Percentiles rank a stretch among this genome's conserved stretches.
Conservation (phyloP, 2,329 filamentous ascomycete genomes). For the Monosporascus ibericus region DNA sequence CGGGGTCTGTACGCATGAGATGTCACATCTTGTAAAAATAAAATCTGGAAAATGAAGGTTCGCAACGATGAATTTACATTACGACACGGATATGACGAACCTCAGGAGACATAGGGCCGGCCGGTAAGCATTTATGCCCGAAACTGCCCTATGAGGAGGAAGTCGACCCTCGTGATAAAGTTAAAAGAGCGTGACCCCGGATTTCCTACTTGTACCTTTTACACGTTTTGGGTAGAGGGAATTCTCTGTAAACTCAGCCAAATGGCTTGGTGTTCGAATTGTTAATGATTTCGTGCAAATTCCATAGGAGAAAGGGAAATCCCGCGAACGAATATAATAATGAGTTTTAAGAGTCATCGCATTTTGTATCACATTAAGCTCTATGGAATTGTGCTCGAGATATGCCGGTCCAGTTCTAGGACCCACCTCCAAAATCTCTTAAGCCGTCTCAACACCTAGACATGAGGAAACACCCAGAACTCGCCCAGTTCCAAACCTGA, state of each 20-base stretch:
- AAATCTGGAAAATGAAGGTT: not conserved
- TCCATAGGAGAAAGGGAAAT: not conserved
- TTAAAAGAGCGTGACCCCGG: not conserved
- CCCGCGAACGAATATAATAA: no score
- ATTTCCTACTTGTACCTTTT: no score
- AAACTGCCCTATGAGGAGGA: not conserved
- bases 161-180: not conserved
- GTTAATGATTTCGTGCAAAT: constrained; percentile 6
- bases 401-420: not conserved
- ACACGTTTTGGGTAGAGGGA: no score
- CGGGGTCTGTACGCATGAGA: not conserved
- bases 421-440: not conserved
- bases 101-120: not conserved
- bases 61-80: not conserved
- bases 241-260: no score
- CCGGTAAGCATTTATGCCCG: not conserved
- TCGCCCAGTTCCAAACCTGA: constrained; percentile 8
- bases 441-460: not conserved
- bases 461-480: not conserved
- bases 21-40: not conserved
- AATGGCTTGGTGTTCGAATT: no score
- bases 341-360: no score
- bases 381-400: not conserved
- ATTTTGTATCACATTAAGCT: no score
- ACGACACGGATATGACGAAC: not conserved